Evolutionary conservation across 2,329 filamentous ascomycete species (phyloP).

Genomic region (Neofusicoccum umdonicola): DNA sequence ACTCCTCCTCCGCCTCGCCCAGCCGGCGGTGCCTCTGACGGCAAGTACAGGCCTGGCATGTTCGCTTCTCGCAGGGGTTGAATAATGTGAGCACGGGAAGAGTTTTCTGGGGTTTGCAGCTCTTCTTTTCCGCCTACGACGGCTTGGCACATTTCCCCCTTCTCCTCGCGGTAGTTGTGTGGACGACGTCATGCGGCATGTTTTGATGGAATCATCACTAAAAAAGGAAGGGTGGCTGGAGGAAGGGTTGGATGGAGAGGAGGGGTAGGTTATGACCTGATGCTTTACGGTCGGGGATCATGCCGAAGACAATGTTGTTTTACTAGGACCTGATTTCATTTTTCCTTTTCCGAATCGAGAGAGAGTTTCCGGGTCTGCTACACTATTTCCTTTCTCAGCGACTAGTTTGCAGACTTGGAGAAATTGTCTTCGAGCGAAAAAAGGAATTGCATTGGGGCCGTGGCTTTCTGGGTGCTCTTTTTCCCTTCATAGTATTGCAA

Average conservation of each 20-base stretch:
- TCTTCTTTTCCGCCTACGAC: background rate
- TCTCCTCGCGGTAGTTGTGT: background rate
- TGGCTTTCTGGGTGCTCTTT: no score
- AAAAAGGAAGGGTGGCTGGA: background rate
- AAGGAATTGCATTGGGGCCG: no score
- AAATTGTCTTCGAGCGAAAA: no score
- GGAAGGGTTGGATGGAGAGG: background rate
- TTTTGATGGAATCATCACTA: background rate
- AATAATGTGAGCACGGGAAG: background rate
- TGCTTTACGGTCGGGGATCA: background rate
- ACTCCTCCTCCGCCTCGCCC: conserved; percentile 12
- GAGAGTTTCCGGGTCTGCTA: background rate
- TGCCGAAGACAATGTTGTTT: background rate
- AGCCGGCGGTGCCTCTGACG: conserved; percentile 26
- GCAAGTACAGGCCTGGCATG: conserved; percentile 41
- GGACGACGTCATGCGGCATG: background rate
- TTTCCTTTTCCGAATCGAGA: background rate
- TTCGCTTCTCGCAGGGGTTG: conserved; percentile 24
- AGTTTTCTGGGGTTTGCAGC: background rate
- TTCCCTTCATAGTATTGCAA: no score
- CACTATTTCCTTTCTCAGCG: background rate
- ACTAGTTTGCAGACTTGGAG: no score
- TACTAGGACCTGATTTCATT: background rate
- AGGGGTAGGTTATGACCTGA: background rate
- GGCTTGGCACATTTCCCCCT: background rate